Conservation (phyloP, 2,329 filamentous ascomycete species). For the Pyricularia grisea region DNA sequence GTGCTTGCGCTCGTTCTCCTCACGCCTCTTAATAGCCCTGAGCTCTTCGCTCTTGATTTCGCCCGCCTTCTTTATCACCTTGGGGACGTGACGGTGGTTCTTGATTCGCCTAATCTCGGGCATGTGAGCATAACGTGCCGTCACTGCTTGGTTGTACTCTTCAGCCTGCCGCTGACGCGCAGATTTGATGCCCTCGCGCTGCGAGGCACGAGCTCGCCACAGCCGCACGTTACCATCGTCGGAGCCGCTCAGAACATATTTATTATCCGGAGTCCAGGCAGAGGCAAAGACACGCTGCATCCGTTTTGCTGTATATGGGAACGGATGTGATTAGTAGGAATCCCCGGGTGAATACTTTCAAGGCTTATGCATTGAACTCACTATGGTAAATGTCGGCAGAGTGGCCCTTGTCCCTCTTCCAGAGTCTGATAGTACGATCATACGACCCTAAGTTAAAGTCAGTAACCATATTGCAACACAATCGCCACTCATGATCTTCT, state of each 20-base stretch:
- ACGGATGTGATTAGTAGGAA: conserved; percentile 60
- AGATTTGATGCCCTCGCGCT: conserved; percentile 76
- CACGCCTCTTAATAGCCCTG: conserved; percentile 74
- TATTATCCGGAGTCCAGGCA: conserved; percentile 63
- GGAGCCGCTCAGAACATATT: conserved; percentile 81
- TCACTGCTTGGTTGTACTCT: conserved; percentile 82
- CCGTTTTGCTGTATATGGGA: conserved; percentile 55
- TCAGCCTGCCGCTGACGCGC: conserved; percentile 69
- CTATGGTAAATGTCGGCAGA: conserved; percentile 90
- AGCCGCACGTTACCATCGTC: conserved; percentile 84
- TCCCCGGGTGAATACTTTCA: background rate
- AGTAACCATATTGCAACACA: background rate
- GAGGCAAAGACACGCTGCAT: conserved; percentile 75
- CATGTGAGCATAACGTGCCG: conserved; percentile 85
- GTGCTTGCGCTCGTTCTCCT: conserved; percentile 93
- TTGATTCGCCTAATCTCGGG: conserved; percentile 88
- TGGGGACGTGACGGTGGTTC: conserved; percentile 83
- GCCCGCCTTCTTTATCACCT: conserved; percentile 88
- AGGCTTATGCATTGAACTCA: background rate
- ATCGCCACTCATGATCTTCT: background rate
- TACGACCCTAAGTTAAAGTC: conserved; percentile 31
- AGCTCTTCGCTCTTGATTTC: conserved; percentile 92
- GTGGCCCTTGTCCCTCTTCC: conserved; percentile 71
- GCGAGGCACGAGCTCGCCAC: conserved; percentile 82
- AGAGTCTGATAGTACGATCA: conserved; percentile 79